Percentiles rank a stretch among this genome's conserved stretches.
Conservation (phyloP, 257 asterid genomes). For the Datura wrightii region DNA sequence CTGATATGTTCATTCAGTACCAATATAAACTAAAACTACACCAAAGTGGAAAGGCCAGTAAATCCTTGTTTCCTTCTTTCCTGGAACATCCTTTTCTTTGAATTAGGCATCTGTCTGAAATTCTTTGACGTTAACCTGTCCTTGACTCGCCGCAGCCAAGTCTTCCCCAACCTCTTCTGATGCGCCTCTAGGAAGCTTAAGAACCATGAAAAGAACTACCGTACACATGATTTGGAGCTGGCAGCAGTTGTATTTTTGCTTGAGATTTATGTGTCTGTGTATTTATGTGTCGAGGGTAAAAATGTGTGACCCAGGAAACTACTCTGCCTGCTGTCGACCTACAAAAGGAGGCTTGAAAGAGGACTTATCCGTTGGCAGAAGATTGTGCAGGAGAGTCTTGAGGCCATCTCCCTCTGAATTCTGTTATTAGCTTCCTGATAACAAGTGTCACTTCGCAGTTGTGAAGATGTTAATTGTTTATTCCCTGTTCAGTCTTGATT, state of each 20-base stretch:
- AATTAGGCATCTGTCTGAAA: background rate
- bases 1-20: background rate
- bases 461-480: slow-evolving; percentile 16
- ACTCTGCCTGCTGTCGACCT: slow-evolving; percentile 27
- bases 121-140: background rate
- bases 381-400: slow-evolving; percentile 10
- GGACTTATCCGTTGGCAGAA: slow-evolving; percentile 26
- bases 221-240: background rate
- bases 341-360: slow-evolving; percentile 2
- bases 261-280: background rate
- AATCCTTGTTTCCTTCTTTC: slow-evolving; percentile 1
- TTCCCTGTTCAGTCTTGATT: slow-evolving; percentile 21
- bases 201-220: slow-evolving; percentile 13
- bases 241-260: slow-evolving; percentile 13
- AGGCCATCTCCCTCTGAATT: slow-evolving; percentile 20
- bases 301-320: slow-evolving; percentile 23
- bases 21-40: background rate
- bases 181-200: slow-evolving; percentile 9
- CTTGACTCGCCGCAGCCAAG: background rate
- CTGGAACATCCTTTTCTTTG: background rate
- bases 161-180: slow-evolving; percentile 12
- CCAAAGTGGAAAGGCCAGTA: background rate
- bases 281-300: background rate
- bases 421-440: background rate
- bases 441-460: slow-evolving; percentile 19